Conservation (phyloP, 2,329 filamentous ascomycete species). For the Gnomoniopsis sp. region DNA sequence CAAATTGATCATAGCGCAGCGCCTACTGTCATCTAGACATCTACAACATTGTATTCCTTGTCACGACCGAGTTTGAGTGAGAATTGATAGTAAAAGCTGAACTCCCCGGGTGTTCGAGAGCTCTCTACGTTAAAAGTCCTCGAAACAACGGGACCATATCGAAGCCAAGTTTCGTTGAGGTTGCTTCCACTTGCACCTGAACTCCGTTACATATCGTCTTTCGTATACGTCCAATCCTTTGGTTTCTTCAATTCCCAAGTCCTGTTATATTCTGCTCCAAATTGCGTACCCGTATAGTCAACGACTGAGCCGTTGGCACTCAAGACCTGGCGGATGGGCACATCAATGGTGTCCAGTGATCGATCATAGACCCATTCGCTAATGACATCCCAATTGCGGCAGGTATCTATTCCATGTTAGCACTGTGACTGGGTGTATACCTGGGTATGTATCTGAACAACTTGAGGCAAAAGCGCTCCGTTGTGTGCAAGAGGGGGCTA, state of each 20-base stretch:
- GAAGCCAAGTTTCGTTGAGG: too few species aligned
- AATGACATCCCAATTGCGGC: conserved; percentile 9
- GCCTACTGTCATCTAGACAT: too few species aligned
- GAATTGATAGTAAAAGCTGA: too few species aligned
- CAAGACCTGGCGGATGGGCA: conserved; percentile 1
- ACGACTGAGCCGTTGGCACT: not conserved
- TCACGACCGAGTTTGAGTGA: too few species aligned
- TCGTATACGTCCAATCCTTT: conserved; percentile 3
- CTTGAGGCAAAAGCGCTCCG: not conserved
- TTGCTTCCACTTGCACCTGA: not conserved
- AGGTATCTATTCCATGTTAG: not conserved
- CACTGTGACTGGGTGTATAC: not conserved
- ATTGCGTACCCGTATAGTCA: conserved; percentile 1
- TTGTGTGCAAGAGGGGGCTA: not conserved
- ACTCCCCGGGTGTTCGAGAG: too few species aligned
- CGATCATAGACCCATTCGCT: conserved; percentile 10
- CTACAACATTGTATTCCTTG: too few species aligned
- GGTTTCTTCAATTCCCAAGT: not conserved
- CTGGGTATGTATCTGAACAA: too few species aligned
- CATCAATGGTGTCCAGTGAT: not conserved
- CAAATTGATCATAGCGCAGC: too few species aligned
- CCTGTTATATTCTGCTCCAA: not conserved
- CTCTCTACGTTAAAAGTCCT: too few species aligned
- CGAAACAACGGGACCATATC: too few species aligned
- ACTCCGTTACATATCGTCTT: not conserved